Percentiles rank a stretch among this genome's conserved stretches.
Evolutionary conservation across 176 grass and related monocot species (phyloP).

Genomic region (Thinopyrum elongatum): DNA sequence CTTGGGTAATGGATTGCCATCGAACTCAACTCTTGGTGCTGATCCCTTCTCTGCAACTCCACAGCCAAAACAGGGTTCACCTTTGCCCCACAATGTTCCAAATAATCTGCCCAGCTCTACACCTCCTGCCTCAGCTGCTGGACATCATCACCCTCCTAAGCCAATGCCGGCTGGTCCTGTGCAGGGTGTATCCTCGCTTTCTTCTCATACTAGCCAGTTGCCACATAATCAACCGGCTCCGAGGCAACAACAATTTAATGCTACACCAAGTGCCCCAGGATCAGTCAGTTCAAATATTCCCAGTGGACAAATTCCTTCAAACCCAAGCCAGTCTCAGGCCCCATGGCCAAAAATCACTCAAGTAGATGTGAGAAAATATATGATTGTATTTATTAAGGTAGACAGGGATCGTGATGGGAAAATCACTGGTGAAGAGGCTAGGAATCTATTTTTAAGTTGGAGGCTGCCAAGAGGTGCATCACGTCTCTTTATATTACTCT

Average conservation of each 20-base stretch:
- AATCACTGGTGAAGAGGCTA: conserved; percentile 88
- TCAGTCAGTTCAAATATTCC: conserved; percentile 31
- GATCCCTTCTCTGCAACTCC: conserved; percentile 44
- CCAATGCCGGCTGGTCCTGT: conserved; percentile 38
- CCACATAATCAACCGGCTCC: conserved; percentile 38
- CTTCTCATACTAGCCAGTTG: conserved; percentile 42
- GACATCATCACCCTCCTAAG: conserved; percentile 44
- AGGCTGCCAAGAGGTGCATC: conserved; percentile 86
- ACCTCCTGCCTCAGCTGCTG: conserved; percentile 34
- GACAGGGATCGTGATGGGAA: conserved; percentile 97
- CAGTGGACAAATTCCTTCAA: conserved; percentile 43
- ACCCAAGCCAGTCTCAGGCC: conserved; percentile 39
- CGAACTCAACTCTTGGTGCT: conserved; percentile 50
- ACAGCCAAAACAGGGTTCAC: conserved; percentile 42
- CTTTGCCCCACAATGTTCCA: conserved; percentile 32
- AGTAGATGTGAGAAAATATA: conserved; percentile 86
- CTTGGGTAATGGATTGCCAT: conserved; percentile 61
- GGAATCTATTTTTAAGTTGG: conserved; percentile 98
- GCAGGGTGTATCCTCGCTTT: conserved; percentile 31
- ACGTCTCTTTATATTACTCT: neutral
- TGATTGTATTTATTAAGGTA: conserved; percentile 87
- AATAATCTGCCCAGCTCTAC: conserved; percentile 37
- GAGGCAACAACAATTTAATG: conserved; percentile 42
- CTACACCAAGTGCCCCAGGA: conserved; percentile 37
- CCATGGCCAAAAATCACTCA: conserved; percentile 94